These are phyloP conservation scores for Trypanosoma lewisi DNA, from an alignment of 208 protist genomes.

Conservation along the genomic window DNA sequence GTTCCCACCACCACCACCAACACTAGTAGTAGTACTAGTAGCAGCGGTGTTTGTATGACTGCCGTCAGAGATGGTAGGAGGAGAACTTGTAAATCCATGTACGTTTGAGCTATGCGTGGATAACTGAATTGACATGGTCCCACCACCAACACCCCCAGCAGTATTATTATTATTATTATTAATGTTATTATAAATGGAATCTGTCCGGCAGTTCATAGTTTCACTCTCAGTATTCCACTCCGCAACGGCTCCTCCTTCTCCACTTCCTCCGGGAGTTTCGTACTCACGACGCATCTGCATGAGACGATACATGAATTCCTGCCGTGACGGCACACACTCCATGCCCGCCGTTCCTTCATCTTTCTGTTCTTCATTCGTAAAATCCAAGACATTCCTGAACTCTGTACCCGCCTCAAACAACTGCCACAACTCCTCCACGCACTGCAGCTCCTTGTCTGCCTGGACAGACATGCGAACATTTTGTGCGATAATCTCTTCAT, in stretches of 20 bases:
- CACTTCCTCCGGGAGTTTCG: neutral
- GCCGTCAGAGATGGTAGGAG: neutral
- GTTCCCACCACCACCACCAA: neutral
- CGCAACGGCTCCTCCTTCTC: neutral
- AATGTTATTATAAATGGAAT: neutral
- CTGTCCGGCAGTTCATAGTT: neutral
- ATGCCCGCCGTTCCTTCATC: neutral
- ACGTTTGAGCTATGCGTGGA: neutral
- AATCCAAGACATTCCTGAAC: neutral
- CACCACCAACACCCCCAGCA: too few relatives aligned
- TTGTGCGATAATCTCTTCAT: constrained; percentile 34
- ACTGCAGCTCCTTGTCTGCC: constrained; percentile 37
- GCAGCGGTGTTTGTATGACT: neutral
- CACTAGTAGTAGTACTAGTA: neutral
- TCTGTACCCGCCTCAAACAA: constrained; percentile 21
- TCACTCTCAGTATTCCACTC: neutral
- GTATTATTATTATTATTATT: constrained; percentile 7
- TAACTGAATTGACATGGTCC: neutral
- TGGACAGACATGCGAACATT: constrained; percentile 40
- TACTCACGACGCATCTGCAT: constrained; percentile 16
- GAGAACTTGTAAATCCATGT: neutral
- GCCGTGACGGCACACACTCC: constrained; percentile 7
- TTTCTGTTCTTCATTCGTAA: neutral
- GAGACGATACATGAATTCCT: constrained; percentile 12
- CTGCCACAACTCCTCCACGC: constrained; percentile 25